A percentile compares a stretch with the other conserved stretches of the same genome.
Evolutionary conservation across 2,329 filamentous ascomycete genomes (phyloP).

Genomic region (Endothia cerciana): DNA sequence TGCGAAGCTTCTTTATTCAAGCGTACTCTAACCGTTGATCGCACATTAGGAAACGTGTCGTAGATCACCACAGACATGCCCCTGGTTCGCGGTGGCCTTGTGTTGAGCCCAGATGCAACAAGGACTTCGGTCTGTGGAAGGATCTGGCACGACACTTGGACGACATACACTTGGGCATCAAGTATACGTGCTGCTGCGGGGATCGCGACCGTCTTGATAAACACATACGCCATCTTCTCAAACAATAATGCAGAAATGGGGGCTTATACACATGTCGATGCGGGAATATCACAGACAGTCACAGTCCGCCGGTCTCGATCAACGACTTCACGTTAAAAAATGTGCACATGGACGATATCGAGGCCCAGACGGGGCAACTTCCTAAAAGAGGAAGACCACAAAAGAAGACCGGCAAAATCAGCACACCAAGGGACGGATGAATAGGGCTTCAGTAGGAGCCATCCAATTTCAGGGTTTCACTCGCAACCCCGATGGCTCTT

Average conservation of each 20-base stretch:
- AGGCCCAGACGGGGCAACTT: neutral
- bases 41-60: neutral
- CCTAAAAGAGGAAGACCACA: conserved; percentile 14
- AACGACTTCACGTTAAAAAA: neutral
- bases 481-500: no score
- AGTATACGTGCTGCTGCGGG: conserved; percentile 13
- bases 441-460: neutral
- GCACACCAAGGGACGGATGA: neutral
- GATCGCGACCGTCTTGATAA: neutral
- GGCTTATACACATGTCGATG: conserved; percentile 10
- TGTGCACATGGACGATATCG: neutral
- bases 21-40: neutral
- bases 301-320: neutral
- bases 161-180: neutral
- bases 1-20: neutral
- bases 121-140: neutral
- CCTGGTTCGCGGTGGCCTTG: neutral
- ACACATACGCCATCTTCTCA: neutral
- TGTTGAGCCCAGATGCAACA: neutral
- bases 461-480: no score
- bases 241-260: neutral
- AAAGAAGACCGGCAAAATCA: conserved; percentile 5
- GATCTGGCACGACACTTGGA: conserved; percentile 5
- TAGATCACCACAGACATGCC: neutral
- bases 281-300: conserved; percentile 9